Base-by-base conservation (phyloP, 2,329 filamentous ascomycete species). In the Aspergillus awamori region DNA sequence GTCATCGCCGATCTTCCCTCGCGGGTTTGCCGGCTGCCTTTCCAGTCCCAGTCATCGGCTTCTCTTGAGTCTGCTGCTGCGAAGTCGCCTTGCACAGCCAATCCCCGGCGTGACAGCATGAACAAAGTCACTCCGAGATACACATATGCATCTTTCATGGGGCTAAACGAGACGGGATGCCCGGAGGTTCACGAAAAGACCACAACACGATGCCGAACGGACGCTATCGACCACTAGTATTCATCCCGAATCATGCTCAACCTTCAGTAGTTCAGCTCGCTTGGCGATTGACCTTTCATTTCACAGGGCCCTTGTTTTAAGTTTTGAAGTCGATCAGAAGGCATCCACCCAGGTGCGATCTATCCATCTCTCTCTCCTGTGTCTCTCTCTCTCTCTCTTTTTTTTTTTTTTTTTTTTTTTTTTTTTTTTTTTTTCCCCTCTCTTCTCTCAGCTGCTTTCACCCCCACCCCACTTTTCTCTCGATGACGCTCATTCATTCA, bases 201-300 rank as follows among this genome's bases (percentile, higher is more conserved):
- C 11, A n/a, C 38, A 28, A 45, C 17, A 10, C 26, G 38, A 41
- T 47, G 47, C 28, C 24, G 53, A 43, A 38, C 41, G 30, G 41
- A 56, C 53, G 53, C 53, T 56, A 56, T 56, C 53, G 8, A 20
- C 24, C 53, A 56, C 53, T 47, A 56, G 39, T 56, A 51, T 51
- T 24, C 45, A 49, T 51, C 47, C 47, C n/a, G 33, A 36, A 36
- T 36, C 11, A 36, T 30, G 28, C 28, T 30, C 28, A 30, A 30
- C 28, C 28, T 30, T 30, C 28, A 30, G 28, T 11, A 30, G 28
- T 49, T n/a, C 45, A 48, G 41, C 41, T 45, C n/a, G 41, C 41
- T 45, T 45, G 41, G 33, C 15, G 17, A 13, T 24, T 17, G 20
- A n/a, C 33, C 39, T 22, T 41, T 24, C 33, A n/a, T 36, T 24